Evolutionary conservation across 2,329 filamentous ascomycete species (phyloP), one percentile per base, ranked within the genome.

Genomic region (Drechslerella coelobrocha): DNA sequence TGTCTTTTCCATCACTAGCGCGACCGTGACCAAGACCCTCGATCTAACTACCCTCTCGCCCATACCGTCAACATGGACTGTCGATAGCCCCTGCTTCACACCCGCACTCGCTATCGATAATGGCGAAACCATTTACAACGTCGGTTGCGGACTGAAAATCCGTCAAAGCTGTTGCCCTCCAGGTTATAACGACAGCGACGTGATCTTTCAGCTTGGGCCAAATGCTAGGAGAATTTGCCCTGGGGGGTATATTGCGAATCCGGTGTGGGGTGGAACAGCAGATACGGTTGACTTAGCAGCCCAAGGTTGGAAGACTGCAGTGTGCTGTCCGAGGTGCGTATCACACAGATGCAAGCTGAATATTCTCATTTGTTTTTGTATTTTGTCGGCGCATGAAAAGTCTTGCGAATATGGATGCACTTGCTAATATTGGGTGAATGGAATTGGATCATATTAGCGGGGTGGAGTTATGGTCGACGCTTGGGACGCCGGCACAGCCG

Each of bases 141-240:
- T 60, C 9, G 66, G 66, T 5, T 71, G 66, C 8, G 66, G 66
- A 14, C 55, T 41, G 14, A 14, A 26, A 19, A 17, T 27, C 12
- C 53, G 66, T 14, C 48, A 54, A n/a, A 63, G 29, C 17, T 71
- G 66, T 43, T 71, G 66, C 51, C 66, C 66, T 26, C 66, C 59
- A 2, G 26, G 29, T 8, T 71, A 41, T 24, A 29, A 29, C 9
- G 27, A 19, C 51, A 31, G 21, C 1, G 14, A 34, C 1, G 66
- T 51, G 10, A 48, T 71, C 10, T 71, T 63, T 43, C 59, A 26
- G 34, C 14, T 26, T 2, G 37, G 17, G 26, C 37, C 47, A 2
- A 23, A 27, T 31, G 17, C 17, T 3, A 51, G n/a, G 2, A 26
- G 27, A 10, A 34, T 29, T 31, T 71, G 66, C 41, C 66, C 66